phyloP scores from a whole-genome alignment of 163 green algal species.

The Coccomyxa subellipsoidea region DNA sequence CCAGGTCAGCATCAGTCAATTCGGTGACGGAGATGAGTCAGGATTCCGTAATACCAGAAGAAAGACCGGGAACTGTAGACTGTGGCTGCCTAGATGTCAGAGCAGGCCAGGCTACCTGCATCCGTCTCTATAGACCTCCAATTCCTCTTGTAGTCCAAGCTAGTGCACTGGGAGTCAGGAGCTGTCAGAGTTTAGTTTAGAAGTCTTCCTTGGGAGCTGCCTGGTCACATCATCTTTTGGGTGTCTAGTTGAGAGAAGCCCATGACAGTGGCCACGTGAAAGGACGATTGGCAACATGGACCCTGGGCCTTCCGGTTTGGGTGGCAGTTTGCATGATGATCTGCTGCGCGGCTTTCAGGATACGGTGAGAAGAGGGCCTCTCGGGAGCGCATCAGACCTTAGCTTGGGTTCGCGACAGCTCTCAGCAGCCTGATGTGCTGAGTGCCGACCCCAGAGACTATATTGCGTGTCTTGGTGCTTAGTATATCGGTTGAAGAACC shows the following conservation, averaged over 20 bases:
- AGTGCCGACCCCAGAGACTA: neutral
- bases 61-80: neutral
- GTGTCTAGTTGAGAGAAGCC: too few relatives aligned
- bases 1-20: neutral
- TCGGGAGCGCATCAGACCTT: neutral
- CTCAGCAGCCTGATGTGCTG: neutral
- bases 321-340: constrained; percentile 29
- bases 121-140: neutral
- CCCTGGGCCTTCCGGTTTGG: neutral
- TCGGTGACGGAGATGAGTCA: neutral
- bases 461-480: neutral
- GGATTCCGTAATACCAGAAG: neutral
- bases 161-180: neutral
- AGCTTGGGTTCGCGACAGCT: neutral
- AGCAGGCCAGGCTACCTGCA: neutral
- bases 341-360: constrained; percentile 34
- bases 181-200: neutral
- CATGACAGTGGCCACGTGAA: neutral
- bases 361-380: constrained; percentile 29
- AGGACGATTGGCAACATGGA: neutral
- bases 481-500: neutral
- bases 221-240: neutral
- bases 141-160: neutral
- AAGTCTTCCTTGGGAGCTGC: neutral
- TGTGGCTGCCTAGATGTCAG: neutral